These are phyloP conservation scores for Luffa aegyptiaca DNA, from an alignment of 306 rosid species.

Conservation along the genomic window DNA sequence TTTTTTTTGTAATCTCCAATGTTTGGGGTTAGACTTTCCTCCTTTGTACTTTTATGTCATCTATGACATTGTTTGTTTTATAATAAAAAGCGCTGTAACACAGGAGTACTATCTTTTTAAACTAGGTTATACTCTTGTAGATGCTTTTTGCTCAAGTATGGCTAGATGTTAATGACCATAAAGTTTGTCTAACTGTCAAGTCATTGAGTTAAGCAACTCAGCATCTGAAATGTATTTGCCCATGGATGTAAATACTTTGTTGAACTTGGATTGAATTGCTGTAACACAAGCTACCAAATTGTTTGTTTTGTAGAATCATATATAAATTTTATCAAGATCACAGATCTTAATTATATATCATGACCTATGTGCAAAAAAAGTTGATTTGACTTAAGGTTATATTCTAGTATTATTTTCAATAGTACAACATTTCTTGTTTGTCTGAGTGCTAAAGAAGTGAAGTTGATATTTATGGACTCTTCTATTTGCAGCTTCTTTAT, in stretches of 20 bases:
- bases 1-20: background rate
- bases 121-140: background rate
- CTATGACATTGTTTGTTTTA: background rate
- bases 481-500: background rate
- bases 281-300: background rate
- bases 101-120: background rate
- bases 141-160: background rate
- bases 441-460: background rate
- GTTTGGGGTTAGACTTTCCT: background rate
- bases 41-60: background rate
- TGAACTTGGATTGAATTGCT: background rate
- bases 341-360: background rate
- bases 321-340: background rate
- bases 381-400: background rate
- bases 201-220: background rate
- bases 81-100: too few species aligned
- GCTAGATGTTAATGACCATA: too few species aligned
- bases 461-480: background rate
- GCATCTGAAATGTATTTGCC: background rate
- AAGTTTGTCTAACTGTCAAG: background rate
- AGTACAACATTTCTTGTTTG: background rate
- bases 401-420: background rate
- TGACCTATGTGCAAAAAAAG: background rate
- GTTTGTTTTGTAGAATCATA: background rate
- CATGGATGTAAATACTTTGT: background rate